A percentile compares a stretch with the other conserved stretches of the same genome.
Conservation (phyloP, 2,329 filamentous ascomycete genomes). For the Corynespora cassiicola region DNA sequence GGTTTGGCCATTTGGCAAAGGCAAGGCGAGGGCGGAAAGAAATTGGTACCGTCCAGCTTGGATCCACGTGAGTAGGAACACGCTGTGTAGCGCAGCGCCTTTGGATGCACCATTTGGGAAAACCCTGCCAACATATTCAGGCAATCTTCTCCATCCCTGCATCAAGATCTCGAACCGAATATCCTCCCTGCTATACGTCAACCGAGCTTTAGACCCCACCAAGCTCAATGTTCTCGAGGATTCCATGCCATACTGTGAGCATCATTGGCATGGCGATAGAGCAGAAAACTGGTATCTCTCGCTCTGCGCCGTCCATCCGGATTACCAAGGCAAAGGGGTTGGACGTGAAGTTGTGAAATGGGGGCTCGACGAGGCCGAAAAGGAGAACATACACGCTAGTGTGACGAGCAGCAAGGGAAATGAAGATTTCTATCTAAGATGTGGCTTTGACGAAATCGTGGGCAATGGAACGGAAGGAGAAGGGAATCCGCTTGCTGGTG, state of each 20-base stretch:
- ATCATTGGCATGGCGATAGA: conserved; percentile 28
- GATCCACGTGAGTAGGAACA: conserved; percentile 21
- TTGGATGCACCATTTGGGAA: not conserved
- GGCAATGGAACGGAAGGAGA: conserved; percentile 41
- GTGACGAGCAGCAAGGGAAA: conserved; percentile 49
- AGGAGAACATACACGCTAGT: conserved; percentile 48
- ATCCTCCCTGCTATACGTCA: conserved; percentile 13
- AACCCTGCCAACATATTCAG: conserved; percentile 7
- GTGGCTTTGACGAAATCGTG: conserved; percentile 42
- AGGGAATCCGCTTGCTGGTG: conserved; percentile 35
- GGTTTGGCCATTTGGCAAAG: conserved; percentile 29
- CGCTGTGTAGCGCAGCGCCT: too few species aligned
- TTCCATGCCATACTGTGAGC: conserved; percentile 16
- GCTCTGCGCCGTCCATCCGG: conserved; percentile 47
- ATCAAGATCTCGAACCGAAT: conserved; percentile 4
- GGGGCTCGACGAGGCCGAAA: conserved; percentile 47
- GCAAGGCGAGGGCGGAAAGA: conserved; percentile 24
- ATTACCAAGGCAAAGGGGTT: conserved; percentile 45
- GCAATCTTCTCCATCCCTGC: conserved; percentile 7
- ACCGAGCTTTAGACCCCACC: conserved; percentile 28
- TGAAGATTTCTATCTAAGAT: conserved; percentile 49
- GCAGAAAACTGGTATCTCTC: conserved; percentile 49
- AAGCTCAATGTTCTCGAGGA: conserved; percentile 18
- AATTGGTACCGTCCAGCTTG: conserved; percentile 6
- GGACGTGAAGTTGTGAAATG: conserved; percentile 50